A percentile compares a stretch with the other conserved stretches of the same genome.
Conservation (phyloP, 768 basidiomycete genomes). For the Russula dissimulans region DNA sequence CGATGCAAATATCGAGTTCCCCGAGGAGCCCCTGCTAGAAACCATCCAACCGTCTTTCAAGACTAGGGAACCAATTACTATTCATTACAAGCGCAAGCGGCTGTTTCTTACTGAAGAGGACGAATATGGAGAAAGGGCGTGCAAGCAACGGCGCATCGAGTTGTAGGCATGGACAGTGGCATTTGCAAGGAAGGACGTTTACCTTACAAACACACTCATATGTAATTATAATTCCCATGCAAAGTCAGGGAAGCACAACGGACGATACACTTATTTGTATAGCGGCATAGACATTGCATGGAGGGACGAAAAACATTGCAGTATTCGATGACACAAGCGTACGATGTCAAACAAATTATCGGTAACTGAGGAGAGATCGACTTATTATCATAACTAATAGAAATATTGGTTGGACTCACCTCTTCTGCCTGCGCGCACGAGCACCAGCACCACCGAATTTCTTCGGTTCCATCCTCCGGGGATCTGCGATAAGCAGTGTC, state of each 20-base stretch:
- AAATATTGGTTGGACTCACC: constrained; percentile 37
- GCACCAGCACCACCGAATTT: constrained; percentile 99
- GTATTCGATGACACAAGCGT: constrained; percentile 39
- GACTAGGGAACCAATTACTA: not conserved
- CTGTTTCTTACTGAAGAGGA: constrained; percentile 2
- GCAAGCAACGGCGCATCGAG: not conserved
- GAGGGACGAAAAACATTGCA: constrained; percentile 29
- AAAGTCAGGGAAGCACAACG: not conserved
- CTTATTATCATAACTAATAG: not conserved
- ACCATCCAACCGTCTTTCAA: not conserved
- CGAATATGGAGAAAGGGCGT: not conserved
- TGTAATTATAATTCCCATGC: not conserved
- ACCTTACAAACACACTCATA: not conserved
- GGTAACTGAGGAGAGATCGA: constrained; percentile 49
- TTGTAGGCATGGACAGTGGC: not conserved
- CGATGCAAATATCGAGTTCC: not conserved
- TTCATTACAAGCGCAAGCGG: constrained; percentile 11
- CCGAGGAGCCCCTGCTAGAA: not conserved
- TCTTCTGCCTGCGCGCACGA: constrained; percentile 97
- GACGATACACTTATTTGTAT: constrained; percentile 10
- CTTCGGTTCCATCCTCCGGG: constrained; percentile 98
- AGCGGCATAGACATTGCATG: constrained; percentile 28
- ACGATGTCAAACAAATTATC: constrained; percentile 42
- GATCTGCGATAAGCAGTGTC: constrained; percentile 83
- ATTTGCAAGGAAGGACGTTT: not conserved